Evolutionary conservation across 75 land plant species (phyloP).

Genomic region (Cryptomeria japonica): DNA sequence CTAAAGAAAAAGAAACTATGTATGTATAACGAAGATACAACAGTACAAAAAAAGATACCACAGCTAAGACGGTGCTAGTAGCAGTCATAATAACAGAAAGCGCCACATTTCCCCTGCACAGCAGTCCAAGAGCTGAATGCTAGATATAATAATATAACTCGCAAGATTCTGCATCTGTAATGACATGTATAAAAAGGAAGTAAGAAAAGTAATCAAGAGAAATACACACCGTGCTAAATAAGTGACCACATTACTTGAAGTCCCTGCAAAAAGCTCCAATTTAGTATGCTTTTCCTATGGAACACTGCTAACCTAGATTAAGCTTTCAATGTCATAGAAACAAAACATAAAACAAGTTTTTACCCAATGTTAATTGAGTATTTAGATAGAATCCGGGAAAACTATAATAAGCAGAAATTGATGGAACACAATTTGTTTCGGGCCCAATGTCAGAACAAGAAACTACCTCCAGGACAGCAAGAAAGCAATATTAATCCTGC

Average conservation of each 20-base stretch:
- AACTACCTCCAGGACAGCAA: constrained; percentile 91
- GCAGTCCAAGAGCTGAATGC: constrained; percentile 17
- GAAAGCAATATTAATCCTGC: constrained; percentile 85
- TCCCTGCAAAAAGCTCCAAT: constrained; percentile 50
- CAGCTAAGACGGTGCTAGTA: constrained; percentile 87
- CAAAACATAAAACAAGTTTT: constrained; percentile 2
- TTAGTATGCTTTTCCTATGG: neutral
- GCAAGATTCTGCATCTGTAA: neutral
- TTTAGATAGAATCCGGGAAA: neutral
- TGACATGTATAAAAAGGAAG: neutral
- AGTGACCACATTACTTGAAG: constrained; percentile 87
- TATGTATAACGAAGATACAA: neutral
- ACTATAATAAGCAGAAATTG: neutral
- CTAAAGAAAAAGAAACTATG: neutral
- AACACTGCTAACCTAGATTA: neutral
- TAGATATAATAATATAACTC: constrained; percentile 1
- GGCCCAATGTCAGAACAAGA: neutral
- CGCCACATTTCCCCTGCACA: constrained; percentile 75
- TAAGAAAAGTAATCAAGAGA: constrained; percentile 2
- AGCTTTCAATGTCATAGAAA: constrained; percentile 5
- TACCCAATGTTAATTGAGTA: neutral
- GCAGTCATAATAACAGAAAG: constrained; percentile 93
- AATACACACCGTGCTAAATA: constrained; percentile 73
- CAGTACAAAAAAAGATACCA: constrained; percentile 29
- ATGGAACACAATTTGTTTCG: constrained; percentile 1